Evolutionary conservation across 352 stramenopile species (phyloP).

Genomic region (Aphanomyces astaci): DNA sequence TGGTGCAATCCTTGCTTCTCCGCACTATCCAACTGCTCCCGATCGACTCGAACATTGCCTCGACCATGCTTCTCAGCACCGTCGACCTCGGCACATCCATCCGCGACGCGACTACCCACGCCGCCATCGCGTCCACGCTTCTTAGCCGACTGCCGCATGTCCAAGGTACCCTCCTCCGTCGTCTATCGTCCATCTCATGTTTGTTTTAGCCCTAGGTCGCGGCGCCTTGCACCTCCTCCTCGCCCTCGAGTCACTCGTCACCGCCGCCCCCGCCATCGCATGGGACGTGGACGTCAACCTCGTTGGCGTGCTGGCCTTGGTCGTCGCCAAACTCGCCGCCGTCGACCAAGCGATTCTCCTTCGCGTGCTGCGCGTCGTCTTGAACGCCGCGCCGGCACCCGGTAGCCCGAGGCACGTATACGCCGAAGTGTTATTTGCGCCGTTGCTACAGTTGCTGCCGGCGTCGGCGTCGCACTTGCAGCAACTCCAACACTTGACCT

Average conservation of each 20-base stretch:
- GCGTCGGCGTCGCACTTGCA: conserved; percentile 32
- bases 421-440: conserved; percentile 49
- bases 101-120: background rate
- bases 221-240: conserved; percentile 3
- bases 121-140: background rate
- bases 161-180: no score
- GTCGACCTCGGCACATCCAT: conserved; percentile 7
- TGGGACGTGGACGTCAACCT: background rate
- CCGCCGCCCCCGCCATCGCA: background rate
- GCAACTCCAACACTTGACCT: conserved; percentile 27
- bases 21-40: background rate
- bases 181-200: background rate
- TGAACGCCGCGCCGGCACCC: background rate
- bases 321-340: background rate
- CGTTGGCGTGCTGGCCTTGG: conserved; percentile 12
- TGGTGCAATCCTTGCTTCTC: background rate
- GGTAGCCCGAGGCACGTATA: conserved; percentile 31
- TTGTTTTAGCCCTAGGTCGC: background rate
- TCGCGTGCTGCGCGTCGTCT: background rate
- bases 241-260: conserved; percentile 9
- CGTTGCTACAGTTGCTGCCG: conserved; percentile 41
- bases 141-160: conserved; percentile 16
- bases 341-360: background rate
- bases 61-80: background rate
- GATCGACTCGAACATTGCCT: conserved; percentile 2